Conservation (phyloP, 2,329 filamentous ascomycete species). For the Trichoderma brevicompactum region DNA sequence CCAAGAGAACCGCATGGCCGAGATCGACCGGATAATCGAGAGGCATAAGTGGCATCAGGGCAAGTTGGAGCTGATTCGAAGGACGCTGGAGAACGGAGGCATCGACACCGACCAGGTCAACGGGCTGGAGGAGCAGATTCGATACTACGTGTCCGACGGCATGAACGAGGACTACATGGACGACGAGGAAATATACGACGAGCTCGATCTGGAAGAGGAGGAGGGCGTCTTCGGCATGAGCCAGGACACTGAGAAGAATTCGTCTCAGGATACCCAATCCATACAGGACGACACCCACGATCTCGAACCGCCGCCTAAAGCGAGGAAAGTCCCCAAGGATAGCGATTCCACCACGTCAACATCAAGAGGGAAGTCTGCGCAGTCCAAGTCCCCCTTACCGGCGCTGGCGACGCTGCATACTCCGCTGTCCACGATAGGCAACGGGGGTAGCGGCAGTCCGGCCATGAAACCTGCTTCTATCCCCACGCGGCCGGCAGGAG, state of each 20-base stretch:
- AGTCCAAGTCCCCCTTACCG: constrained; percentile 93
- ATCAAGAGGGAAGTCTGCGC: constrained; percentile 77
- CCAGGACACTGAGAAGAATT: constrained; percentile 80
- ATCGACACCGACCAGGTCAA: constrained; percentile 86
- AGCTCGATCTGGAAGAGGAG: constrained; percentile 88
- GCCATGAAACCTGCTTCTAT: constrained; percentile 92
- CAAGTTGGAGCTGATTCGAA: constrained; percentile 87
- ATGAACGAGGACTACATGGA: constrained; percentile 89
- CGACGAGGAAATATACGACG: constrained; percentile 94
- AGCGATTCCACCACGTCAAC: constrained; percentile 51
- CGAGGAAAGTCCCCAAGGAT: constrained; percentile 65
- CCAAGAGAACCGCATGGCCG: constrained; percentile 85
- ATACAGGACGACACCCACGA: constrained; percentile 81
- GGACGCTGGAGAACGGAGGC: constrained; percentile 89
- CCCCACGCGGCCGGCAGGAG: constrained; percentile 81
- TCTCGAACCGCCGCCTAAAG: constrained; percentile 48
- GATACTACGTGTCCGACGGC: constrained; percentile 92
- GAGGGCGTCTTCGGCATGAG: constrained; percentile 84
- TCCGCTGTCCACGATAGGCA: constrained; percentile 65
- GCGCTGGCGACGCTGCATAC: constrained; percentile 87
- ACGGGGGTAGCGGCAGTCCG: constrained; percentile 57
- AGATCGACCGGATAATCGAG: constrained; percentile 83
- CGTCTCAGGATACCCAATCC: constrained; percentile 94
- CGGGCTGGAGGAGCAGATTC: constrained; percentile 88
- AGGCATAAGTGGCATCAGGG: constrained; percentile 95